Conservation (phyloP, 1,284 basidiomycete species). For the Leccinum glutinopallens region DNA sequence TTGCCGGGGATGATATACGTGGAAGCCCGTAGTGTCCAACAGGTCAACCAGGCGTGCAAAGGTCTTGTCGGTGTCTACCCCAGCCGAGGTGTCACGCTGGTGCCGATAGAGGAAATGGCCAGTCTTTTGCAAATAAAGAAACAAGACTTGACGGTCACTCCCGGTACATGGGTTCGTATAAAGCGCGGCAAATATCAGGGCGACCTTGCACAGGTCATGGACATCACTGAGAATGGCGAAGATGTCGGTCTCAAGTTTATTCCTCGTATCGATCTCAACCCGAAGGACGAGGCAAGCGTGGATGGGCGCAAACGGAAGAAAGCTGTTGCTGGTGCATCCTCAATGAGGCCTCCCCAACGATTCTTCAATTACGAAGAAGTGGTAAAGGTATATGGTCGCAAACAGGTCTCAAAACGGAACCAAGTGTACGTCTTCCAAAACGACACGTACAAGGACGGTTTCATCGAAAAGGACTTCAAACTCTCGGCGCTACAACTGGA, state of each 20-base stretch:
- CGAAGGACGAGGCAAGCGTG: slow-evolving; percentile 72
- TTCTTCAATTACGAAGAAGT: slow-evolving; percentile 97
- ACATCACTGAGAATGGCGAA: slow-evolving; percentile 92
- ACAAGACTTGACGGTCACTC: slow-evolving; percentile 83
- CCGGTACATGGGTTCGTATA: slow-evolving; percentile 95
- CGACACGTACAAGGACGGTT: slow-evolving; percentile 94
- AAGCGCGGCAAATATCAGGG: slow-evolving; percentile 93
- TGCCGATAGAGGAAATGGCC: slow-evolving; percentile 99
- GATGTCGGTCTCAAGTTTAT: slow-evolving; percentile 94
- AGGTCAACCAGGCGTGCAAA: slow-evolving; percentile 84
- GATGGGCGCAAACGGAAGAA: slow-evolving; percentile 79
- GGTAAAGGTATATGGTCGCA: slow-evolving; percentile 81
- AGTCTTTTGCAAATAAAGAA: slow-evolving; percentile 95
- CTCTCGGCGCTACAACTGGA: slow-evolving; percentile 80
- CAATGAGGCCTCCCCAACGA: slow-evolving; percentile 85
- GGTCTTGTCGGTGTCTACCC: slow-evolving; percentile 94
- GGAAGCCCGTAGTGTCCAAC: slow-evolving; percentile 87
- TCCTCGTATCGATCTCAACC: slow-evolving; percentile 95
- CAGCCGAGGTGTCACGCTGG: slow-evolving; percentile 79
- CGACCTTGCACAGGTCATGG: slow-evolving; percentile 94
- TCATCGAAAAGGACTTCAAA: slow-evolving; percentile 96
- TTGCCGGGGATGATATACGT: slow-evolving; percentile 95
- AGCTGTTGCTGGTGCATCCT: slow-evolving; percentile 44
- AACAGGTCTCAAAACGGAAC: slow-evolving; percentile 72
- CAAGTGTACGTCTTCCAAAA: slow-evolving; percentile 85